A percentile compares a stretch with the other conserved stretches of the same genome.
phyloP scores from a whole-genome alignment of 306 rosid species.

The Sechiopsis laciniata region DNA sequence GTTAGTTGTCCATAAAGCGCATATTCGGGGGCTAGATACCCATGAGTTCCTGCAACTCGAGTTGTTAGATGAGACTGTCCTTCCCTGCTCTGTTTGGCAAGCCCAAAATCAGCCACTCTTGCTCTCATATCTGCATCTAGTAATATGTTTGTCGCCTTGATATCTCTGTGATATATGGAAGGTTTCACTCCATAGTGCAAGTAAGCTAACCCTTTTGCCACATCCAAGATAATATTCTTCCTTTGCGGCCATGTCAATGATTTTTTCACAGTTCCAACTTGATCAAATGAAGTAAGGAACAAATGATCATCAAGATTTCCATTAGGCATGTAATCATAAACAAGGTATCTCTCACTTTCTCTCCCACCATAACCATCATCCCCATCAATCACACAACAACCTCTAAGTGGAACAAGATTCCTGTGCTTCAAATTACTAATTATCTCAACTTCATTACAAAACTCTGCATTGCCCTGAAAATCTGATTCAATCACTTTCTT shows the following conservation, averaged over 20 bases:
- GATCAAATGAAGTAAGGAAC: conserved; percentile 31
- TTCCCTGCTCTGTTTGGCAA: conserved; percentile 78
- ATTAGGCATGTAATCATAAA: conserved; percentile 91
- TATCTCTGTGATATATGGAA: conserved; percentile 82
- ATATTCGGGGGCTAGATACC: conserved; percentile 89
- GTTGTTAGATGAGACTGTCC: conserved; percentile 98
- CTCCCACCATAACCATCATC: conserved; percentile 34
- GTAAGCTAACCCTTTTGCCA: conserved; percentile 81
- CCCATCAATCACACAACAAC: conserved; percentile 78
- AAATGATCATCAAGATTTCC: conserved; percentile 78
- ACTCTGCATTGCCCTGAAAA: conserved; percentile 74
- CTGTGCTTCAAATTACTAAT: conserved; percentile 87
- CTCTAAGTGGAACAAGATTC: conserved; percentile 81
- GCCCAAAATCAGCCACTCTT: conserved; percentile 94
- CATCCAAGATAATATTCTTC: conserved; percentile 78
- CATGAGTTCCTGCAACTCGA: conserved; percentile 97
- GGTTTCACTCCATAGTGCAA: conserved; percentile 95
- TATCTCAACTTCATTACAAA: conserved; percentile 93
- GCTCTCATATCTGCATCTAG: conserved; percentile 82
- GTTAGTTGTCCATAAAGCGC: conserved; percentile 94
- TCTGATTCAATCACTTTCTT: conserved; percentile 75
- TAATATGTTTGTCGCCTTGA: conserved; percentile 86
- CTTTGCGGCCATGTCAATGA: conserved; percentile 90
- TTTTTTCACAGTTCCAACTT: conserved; percentile 29
- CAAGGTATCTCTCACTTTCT: conserved; percentile 65